A percentile compares a stretch with the other conserved stretches of the same genome.
phyloP scores from a whole-genome alignment of 2,329 filamentous ascomycete species.

The Magnaporthiopsis rhizophila region DNA sequence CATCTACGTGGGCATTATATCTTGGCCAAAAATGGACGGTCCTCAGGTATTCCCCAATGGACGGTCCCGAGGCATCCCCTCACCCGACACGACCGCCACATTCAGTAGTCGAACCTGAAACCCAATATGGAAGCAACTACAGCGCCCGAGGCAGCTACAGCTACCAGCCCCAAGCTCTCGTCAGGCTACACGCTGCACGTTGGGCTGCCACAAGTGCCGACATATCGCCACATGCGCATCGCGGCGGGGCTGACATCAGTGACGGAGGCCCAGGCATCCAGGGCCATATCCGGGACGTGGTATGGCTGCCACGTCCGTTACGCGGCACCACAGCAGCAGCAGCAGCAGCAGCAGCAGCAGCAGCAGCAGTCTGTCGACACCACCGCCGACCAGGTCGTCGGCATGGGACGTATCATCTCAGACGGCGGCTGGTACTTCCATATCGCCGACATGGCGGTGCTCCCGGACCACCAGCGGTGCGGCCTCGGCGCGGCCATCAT shows the following conservation, averaged over 20 bases:
- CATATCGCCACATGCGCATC: slow-evolving; percentile 29
- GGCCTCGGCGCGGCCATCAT: slow-evolving; percentile 38
- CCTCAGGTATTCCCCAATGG: too few relatives aligned
- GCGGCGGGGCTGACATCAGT: slow-evolving; percentile 27
- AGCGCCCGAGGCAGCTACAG: neutral
- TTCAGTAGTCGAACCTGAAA: neutral
- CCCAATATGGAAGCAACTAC: neutral
- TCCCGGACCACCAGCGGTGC: slow-evolving; percentile 37
- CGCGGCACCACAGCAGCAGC: neutral
- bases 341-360: neutral
- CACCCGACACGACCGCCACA: too few relatives aligned
- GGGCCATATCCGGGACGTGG: slow-evolving; percentile 30
- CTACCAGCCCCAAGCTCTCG: slow-evolving; percentile 17
- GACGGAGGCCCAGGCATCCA: slow-evolving; percentile 27
- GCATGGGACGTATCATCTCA: slow-evolving; percentile 42
- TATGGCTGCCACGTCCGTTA: slow-evolving; percentile 32
- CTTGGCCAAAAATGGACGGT: too few relatives aligned
- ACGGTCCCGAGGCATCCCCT: too few relatives aligned
- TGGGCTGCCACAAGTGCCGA: slow-evolving; percentile 25
- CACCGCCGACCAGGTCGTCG: slow-evolving; percentile 21
- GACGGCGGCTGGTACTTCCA: slow-evolving; percentile 45
- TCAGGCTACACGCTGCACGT: slow-evolving; percentile 26
- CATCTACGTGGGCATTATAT: too few relatives aligned
- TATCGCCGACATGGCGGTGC: slow-evolving; percentile 41
- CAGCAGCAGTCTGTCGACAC: neutral